phyloP scores from a whole-genome alignment of 2,329 filamentous ascomycete species.

The Fusarium clavum region DNA sequence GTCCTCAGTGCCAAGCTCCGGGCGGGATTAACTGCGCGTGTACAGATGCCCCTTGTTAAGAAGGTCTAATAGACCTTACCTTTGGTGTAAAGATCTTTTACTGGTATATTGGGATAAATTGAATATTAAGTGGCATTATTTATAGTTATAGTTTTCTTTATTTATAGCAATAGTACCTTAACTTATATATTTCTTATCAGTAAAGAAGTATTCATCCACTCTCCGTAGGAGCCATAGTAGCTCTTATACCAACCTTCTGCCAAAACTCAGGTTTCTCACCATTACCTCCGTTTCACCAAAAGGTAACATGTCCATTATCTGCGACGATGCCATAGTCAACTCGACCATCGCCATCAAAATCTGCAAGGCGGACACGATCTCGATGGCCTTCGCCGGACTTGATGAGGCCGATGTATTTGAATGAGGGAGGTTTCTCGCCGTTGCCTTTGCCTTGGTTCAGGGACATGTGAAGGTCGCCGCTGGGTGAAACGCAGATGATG shows the following conservation, averaged over 20 bases:
- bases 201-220: neutral
- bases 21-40: no score
- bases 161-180: no score
- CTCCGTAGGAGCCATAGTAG: neutral
- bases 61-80: no score
- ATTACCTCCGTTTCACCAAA: constrained; percentile 50
- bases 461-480: neutral
- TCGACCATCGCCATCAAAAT: constrained; percentile 47
- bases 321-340: constrained; percentile 49
- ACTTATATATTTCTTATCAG: no score
- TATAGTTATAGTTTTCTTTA: no score
- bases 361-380: constrained; percentile 45
- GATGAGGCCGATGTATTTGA: constrained; percentile 3
- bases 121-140: no score
- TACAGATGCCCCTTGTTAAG: no score
- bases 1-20: no score
- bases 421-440: neutral
- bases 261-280: constrained; percentile 49
- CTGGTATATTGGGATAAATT: no score
- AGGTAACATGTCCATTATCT: constrained; percentile 43
- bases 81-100: no score
- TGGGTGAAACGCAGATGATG: neutral
- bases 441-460: constrained; percentile 3
- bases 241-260: constrained; percentile 46
- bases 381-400: constrained; percentile 11